phyloP scores from a whole-genome alignment of 805 yeast genomes.

The Yarrowia sp. region DNA sequence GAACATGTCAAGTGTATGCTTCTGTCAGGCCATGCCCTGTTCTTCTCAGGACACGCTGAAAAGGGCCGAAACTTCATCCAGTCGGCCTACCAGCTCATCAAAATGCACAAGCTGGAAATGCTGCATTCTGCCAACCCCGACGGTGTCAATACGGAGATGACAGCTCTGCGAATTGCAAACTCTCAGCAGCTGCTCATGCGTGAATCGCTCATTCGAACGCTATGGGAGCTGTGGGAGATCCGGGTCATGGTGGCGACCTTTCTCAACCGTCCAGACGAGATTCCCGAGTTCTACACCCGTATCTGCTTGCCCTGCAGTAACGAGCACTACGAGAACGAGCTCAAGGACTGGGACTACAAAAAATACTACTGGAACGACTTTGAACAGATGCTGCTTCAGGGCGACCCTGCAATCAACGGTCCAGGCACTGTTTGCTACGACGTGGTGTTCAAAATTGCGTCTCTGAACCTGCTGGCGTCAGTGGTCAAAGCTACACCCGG shows the following conservation, averaged over 20 bases:
- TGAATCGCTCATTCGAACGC: conserved; percentile 38
- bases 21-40: conserved; percentile 35
- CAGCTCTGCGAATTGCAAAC: conserved; percentile 33
- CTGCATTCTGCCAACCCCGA: conserved; percentile 38
- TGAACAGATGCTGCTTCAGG: conserved; percentile 34
- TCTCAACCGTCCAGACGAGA: conserved; percentile 15
- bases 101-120: conserved; percentile 38
- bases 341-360: conserved; percentile 40
- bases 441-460: conserved; percentile 35
- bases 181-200: conserved; percentile 38
- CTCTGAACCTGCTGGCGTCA: conserved; percentile 28
- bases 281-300: conserved; percentile 32
- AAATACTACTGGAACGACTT: conserved; percentile 39
- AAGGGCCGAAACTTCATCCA: conserved; percentile 33
- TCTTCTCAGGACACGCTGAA: conserved; percentile 37
- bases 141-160: conserved; percentile 33
- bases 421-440: conserved; percentile 34
- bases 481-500: conserved; percentile 36
- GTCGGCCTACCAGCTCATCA: conserved; percentile 34
- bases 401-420: neutral
- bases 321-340: conserved; percentile 35
- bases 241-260: conserved; percentile 37
- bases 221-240: conserved; percentile 41
- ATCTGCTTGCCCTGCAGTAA: conserved; percentile 39
- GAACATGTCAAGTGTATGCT: conserved; percentile 37